Conservation (phyloP, 2,329 filamentous ascomycete species). For the Spiromastix sp. region DNA sequence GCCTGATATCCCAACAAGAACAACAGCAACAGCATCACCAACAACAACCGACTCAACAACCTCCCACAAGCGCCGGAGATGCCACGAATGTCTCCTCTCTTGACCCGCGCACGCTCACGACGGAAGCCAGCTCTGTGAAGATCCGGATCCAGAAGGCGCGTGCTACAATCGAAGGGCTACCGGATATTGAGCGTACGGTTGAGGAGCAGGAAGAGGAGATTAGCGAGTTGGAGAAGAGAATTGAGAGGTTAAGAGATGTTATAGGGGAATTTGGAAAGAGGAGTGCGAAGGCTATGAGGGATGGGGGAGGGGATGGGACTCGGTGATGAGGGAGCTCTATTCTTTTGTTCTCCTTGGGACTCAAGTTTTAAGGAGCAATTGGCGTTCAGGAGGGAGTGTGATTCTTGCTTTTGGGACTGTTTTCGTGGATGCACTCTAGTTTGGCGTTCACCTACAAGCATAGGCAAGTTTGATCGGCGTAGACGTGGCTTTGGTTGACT, state of each 20-base stretch:
- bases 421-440: too few relatives aligned
- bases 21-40: slow-evolving; percentile 21
- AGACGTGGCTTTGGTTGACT: too few relatives aligned
- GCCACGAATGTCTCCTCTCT: slow-evolving; percentile 27
- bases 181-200: slow-evolving; percentile 34
- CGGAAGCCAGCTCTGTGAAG: slow-evolving; percentile 67
- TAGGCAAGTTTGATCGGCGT: too few relatives aligned
- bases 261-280: slow-evolving; percentile 31
- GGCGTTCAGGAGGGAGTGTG: too few relatives aligned
- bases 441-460: neutral
- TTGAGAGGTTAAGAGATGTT: slow-evolving; percentile 28
- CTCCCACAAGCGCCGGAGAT: slow-evolving; percentile 15
- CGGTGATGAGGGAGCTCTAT: neutral
- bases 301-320: slow-evolving; percentile 2
- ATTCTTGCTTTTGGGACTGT: neutral
- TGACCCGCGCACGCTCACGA: slow-evolving; percentile 65
- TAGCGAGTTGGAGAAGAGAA: slow-evolving; percentile 28
- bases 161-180: slow-evolving; percentile 32
- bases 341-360: neutral
- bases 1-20: slow-evolving; percentile 48
- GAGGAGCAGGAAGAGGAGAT: slow-evolving; percentile 37
- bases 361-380: neutral
- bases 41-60: slow-evolving; percentile 13
- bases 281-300: slow-evolving; percentile 5
- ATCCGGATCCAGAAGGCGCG: slow-evolving; percentile 74